A percentile compares a stretch with the other conserved stretches of the same genome.
Conservation (phyloP, 148 eudicot species). For the Tetragonia tetragonoides region DNA sequence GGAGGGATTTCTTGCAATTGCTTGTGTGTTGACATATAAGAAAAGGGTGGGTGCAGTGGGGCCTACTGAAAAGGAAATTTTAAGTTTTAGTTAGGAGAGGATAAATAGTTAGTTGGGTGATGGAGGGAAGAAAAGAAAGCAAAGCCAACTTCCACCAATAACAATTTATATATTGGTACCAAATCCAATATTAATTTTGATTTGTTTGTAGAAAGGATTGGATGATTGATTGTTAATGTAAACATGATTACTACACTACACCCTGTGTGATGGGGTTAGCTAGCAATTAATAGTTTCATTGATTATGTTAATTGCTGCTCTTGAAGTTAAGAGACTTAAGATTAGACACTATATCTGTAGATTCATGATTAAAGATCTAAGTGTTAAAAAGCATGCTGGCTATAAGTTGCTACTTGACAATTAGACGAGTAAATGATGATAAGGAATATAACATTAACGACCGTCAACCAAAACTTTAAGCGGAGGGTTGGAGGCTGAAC, state of each 20-base stretch:
- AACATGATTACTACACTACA: neutral
- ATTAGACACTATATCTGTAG: no score
- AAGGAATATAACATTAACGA: no score
- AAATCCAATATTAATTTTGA: slow-evolving; percentile 21
- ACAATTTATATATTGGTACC: slow-evolving; percentile 23
- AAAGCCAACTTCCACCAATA: slow-evolving; percentile 24
- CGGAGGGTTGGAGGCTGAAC: no score
- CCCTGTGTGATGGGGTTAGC: neutral
- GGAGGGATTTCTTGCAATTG: slow-evolving; percentile 20
- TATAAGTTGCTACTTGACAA: no score
- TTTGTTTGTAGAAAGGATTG: slow-evolving; percentile 5
- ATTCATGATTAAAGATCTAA: no score
- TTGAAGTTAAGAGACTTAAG: neutral
- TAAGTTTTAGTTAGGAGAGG: slow-evolving; percentile 36
- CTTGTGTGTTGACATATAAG: slow-evolving; percentile 32
- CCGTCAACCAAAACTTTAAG: no score
- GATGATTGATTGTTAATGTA: slow-evolving; percentile 25
- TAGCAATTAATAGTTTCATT: neutral
- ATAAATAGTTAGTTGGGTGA: slow-evolving; percentile 40
- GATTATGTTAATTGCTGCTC: neutral
- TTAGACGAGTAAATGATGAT: no score
- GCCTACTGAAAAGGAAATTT: slow-evolving; percentile 32
- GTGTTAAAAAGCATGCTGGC: no score
- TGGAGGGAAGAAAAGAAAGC: slow-evolving; percentile 33
- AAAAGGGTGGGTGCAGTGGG: slow-evolving; percentile 54